phyloP scores from a whole-genome alignment of 2,329 filamentous ascomycete genomes.

The Gyromitra esculenta region DNA sequence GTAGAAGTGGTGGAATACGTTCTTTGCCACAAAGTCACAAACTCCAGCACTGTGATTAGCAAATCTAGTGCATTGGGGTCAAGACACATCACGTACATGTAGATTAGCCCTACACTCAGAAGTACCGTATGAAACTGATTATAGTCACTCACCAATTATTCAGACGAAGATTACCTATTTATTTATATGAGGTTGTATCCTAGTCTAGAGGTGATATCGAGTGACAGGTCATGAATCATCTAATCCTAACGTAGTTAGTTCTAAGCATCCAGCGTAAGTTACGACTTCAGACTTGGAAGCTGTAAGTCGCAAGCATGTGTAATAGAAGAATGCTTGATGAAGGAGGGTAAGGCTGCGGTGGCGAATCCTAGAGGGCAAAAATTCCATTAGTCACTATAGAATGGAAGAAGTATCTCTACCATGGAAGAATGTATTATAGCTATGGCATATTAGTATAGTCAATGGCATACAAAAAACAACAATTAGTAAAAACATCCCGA shows the following conservation, averaged over 20 bases:
- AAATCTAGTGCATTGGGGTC: too few species aligned
- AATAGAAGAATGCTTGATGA: neutral
- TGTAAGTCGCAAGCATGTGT: neutral
- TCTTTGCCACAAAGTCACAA: too few species aligned
- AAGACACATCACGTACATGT: too few species aligned
- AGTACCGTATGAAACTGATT: too few species aligned
- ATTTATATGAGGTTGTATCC: neutral
- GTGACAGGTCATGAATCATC: neutral
- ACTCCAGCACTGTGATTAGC: too few species aligned
- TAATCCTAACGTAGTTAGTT: neutral
- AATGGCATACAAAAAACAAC: neutral
- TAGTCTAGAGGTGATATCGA: neutral
- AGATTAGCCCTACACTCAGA: too few species aligned
- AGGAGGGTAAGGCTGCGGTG: neutral
- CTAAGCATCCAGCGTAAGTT: neutral
- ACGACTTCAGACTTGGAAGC: neutral
- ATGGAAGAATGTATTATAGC: neutral
- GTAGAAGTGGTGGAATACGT: too few species aligned
- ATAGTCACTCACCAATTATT: too few species aligned
- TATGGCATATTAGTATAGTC: neutral
- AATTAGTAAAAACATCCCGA: neutral
- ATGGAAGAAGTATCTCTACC: neutral
- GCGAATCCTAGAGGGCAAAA: neutral
- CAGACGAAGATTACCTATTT: neutral
- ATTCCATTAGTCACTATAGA: neutral